Conservation (phyloP, 345 rosid species). For the Linum tenue region DNA sequence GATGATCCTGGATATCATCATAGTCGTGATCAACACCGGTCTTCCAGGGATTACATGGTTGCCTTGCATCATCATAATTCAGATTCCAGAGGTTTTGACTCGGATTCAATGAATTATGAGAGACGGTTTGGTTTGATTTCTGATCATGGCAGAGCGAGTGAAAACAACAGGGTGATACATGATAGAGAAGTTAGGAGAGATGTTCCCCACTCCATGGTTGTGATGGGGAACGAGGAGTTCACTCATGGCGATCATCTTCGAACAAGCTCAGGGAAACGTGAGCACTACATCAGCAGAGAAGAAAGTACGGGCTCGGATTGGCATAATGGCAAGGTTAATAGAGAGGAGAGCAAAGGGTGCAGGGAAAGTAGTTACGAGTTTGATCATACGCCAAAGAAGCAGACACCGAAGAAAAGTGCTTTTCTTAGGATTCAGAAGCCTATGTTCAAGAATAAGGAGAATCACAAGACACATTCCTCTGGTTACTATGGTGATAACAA, state of each 20-base stretch:
- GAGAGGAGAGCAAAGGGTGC: conserved; percentile 28
- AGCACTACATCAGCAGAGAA: conserved; percentile 25
- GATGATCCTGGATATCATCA: conserved; percentile 14
- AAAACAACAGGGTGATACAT: conserved; percentile 31
- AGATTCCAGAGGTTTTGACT: conserved; percentile 20
- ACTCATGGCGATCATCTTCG: conserved; percentile 24
- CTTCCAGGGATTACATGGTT: conserved; percentile 30
- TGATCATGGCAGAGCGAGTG: conserved; percentile 21
- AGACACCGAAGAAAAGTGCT: conserved; percentile 73
- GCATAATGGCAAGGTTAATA: conserved; percentile 11
- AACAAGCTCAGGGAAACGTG: conserved; percentile 23
- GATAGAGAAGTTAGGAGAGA: conserved; percentile 24
- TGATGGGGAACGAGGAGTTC: conserved; percentile 17
- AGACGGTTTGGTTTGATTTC: conserved; percentile 18
- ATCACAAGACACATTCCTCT: conserved; percentile 30
- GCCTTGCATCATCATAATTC: conserved; percentile 10
- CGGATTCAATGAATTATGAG: conserved; percentile 26
- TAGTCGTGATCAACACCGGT: conserved; percentile 30
- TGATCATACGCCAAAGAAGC: conserved; percentile 46
- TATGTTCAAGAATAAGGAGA: conserved; percentile 42
- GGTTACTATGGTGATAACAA: conserved; percentile 33
- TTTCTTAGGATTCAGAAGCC: conserved; percentile 63
- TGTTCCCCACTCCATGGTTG: conserved; percentile 17
- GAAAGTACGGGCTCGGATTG: conserved; percentile 25
- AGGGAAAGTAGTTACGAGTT: conserved; percentile 42